Evolutionary conservation across 192 early-diverging fungal species (phyloP).

Genomic region (Bifiguratus adelaidae): DNA sequence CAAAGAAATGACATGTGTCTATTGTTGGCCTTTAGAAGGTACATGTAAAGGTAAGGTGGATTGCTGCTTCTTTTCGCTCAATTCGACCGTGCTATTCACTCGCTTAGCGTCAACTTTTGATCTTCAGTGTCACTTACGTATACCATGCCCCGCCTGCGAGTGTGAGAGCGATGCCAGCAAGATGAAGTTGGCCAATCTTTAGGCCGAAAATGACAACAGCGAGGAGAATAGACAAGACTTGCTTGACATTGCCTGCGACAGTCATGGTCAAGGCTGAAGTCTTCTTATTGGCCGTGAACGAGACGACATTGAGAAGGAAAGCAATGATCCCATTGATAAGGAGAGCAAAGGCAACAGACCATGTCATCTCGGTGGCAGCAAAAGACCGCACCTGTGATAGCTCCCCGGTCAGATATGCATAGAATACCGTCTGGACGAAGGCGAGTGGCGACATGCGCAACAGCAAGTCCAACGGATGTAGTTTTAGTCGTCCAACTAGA

Average conservation of each 20-base stretch:
- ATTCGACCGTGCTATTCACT: too few relatives aligned
- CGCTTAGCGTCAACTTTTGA: too few relatives aligned
- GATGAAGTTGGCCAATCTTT: constrained; percentile 44
- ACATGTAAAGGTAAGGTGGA: too few relatives aligned
- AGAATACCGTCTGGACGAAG: constrained; percentile 57
- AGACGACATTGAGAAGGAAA: constrained; percentile 78
- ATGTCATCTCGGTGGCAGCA: constrained; percentile 27
- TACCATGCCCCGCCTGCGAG: constrained; percentile 48
- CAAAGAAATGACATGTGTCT: too few relatives aligned
- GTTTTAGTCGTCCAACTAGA: constrained; percentile 65
- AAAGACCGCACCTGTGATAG: constrained; percentile 25
- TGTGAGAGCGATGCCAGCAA: constrained; percentile 49
- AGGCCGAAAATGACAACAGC: constrained; percentile 49
- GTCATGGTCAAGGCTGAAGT: constrained; percentile 79
- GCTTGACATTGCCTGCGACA: constrained; percentile 69
- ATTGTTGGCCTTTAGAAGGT: too few relatives aligned
- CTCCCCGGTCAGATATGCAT: constrained; percentile 59
- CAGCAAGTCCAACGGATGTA: constrained; percentile 73
- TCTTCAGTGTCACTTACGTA: too few relatives aligned
- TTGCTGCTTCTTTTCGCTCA: too few relatives aligned
- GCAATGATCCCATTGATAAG: constrained; percentile 71
- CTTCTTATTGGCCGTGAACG: constrained; percentile 79
- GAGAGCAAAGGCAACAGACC: constrained; percentile 38
- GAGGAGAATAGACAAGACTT: constrained; percentile 56
- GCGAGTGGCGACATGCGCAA: constrained; percentile 71